Base-by-base conservation (phyloP, 768 basidiomycete genomes). In the Guyanaporus albipodus region DNA sequence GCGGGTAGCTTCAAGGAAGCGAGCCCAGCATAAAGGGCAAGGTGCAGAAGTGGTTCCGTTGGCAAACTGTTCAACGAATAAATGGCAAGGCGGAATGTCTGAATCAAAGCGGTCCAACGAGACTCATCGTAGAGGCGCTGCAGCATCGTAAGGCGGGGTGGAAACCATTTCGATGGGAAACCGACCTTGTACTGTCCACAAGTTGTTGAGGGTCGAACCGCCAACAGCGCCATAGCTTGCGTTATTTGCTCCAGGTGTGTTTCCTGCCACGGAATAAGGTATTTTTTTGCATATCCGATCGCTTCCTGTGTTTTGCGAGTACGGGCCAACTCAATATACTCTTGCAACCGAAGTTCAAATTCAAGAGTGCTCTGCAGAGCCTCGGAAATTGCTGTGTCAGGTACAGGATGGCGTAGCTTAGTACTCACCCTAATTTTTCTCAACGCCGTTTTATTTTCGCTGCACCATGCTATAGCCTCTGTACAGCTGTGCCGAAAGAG, bases 381-480 rank as follows among this genome's bases (percentile, higher is more conserved):
- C 26, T 27, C 56, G 50, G 57, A 53, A 50, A 55, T 55, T 48
- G 48, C 40, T 50, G 37, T 32, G 44, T 53, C 31, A 38, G 41
- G 41, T 28, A 46, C 54, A 38, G 27, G 44, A 46, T 28, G 22
- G 38, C 44, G 34, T 42, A 44, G 38, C 43, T 41, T 49, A 27
- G 31, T 42, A 56, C 57, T 49, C 28, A 85, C 94, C 79, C 90
- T 94, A 61, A 84, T 81, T 73, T 97, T 98, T 42, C 91, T 83
- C 51, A 99, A 76, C 11, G 90, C 88, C 24, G 83, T 79, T 64
- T 94, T 87, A 68, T 99, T 97, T 74, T 99, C 96, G 52, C 82
- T 92, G 58, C 93, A 97, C 95, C 95, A 99, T 17, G 81, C 76
- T 37, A 99, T 73, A 12, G 95, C 95, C 67, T 96, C 92, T 6